A percentile compares a stretch with the other conserved stretches of the same genome.
Conservation (phyloP, 768 basidiomycete genomes). For the Tremella mesenterica region DNA sequence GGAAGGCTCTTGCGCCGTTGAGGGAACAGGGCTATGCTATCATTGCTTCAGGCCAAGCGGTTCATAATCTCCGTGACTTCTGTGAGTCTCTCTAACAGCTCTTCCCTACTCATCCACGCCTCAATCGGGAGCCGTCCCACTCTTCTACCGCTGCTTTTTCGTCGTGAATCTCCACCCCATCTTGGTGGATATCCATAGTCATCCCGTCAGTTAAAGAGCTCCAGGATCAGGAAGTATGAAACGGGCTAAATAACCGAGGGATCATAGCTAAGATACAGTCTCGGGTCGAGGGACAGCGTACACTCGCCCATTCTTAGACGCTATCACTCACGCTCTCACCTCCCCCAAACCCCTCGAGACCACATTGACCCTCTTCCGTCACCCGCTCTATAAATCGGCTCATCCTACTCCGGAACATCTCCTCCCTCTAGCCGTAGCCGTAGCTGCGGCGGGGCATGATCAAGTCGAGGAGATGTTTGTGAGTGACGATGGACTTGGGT, state of each 20-base stretch:
- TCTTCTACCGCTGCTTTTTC: background rate
- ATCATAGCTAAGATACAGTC: conserved; percentile 7
- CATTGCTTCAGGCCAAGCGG: conserved; percentile 34
- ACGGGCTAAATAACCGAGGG: background rate
- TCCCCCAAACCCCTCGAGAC: conserved; percentile 11
- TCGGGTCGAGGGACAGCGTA: conserved; percentile 16
- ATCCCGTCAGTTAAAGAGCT: too few relatives aligned
- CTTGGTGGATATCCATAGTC: background rate
- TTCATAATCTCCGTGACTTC: conserved; percentile 39
- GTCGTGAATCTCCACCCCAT: background rate
- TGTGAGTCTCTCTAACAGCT: conserved; percentile 16
- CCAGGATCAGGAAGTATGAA: too few relatives aligned
- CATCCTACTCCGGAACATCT: conserved; percentile 78
- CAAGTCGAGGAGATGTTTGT: conserved; percentile 24
- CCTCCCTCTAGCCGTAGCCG: conserved; percentile 67
- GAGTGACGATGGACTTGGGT: conserved; percentile 29
- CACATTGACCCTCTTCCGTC: conserved; percentile 48
- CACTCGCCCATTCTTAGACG: conserved; percentile 17
- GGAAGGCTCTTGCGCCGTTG: conserved; percentile 22
- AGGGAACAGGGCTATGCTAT: conserved; percentile 35
- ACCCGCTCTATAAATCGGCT: conserved; percentile 57
- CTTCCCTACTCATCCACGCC: too few relatives aligned
- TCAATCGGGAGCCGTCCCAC: too few relatives aligned
- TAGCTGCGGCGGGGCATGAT: conserved; percentile 57
- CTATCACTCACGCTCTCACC: conserved; percentile 7